Conservation (phyloP, 2,329 filamentous ascomycete genomes). For the Monilinia polystroma region DNA sequence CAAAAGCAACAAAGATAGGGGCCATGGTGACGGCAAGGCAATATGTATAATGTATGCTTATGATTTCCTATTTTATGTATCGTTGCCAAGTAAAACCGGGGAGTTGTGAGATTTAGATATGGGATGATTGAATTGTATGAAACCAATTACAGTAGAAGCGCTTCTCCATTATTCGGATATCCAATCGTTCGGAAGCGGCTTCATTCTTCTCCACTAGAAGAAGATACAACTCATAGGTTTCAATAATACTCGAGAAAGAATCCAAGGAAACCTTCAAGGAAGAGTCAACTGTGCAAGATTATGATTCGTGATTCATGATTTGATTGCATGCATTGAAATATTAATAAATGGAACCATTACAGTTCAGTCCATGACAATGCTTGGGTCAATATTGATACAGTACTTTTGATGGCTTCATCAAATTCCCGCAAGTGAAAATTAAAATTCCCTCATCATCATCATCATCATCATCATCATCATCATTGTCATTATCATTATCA, state of each 20-base stretch:
- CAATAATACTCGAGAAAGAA: constrained; percentile 5
- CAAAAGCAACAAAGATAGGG: background rate
- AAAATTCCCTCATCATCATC: constrained; percentile 1
- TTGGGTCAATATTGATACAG: background rate
- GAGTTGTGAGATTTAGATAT: background rate
- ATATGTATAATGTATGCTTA: too few species aligned
- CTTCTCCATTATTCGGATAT: constrained; percentile 6
- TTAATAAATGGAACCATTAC: constrained; percentile 3
- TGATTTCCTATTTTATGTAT: too few species aligned
- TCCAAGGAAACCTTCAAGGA: constrained; percentile 2
- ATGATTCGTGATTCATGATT: background rate
- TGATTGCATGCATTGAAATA: constrained; percentile 6
- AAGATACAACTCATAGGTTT: constrained; percentile 19
- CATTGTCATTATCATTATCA: background rate
- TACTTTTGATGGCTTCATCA: constrained; percentile 18
- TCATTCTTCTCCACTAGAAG: constrained; percentile 19
- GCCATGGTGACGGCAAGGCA: too few species aligned
- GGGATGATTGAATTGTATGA: constrained; percentile 20
- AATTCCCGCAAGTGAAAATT: background rate
- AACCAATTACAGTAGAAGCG: constrained; percentile 3
- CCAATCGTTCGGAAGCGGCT: constrained; percentile 21
- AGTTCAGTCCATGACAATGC: background rate
- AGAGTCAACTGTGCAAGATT: constrained; percentile 3
- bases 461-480: background rate
- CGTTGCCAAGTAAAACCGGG: constrained; percentile 11